phyloP scores from a whole-genome alignment of 441 rosid species.

The Codiaeum variegatum region DNA sequence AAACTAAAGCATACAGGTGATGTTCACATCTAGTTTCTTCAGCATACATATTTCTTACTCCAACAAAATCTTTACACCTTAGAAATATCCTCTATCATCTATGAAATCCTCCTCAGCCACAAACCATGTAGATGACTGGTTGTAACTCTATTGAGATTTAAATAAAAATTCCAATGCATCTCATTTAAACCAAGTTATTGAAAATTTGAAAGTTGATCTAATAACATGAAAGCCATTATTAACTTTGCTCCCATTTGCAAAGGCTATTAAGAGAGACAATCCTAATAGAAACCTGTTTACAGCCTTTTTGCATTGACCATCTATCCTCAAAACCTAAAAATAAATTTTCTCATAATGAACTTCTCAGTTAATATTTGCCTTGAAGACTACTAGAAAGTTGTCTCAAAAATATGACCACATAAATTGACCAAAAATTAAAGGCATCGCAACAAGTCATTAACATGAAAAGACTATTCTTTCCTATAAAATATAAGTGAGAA shows the following conservation, averaged over 20 bases:
- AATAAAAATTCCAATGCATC: not conserved
- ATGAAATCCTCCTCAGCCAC: not conserved
- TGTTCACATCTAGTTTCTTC: not conserved
- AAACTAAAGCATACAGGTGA: not conserved
- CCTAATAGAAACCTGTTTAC: not conserved
- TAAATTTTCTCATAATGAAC: not conserved
- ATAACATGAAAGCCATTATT: not conserved
- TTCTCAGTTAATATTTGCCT: not conserved
- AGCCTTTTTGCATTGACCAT: not conserved
- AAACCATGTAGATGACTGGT: not conserved
- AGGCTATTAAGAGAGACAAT: not conserved
- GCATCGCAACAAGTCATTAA: not conserved
- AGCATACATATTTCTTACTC: not conserved
- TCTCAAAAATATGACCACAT: not conserved
- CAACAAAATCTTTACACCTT: not conserved
- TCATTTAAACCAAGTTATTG: not conserved
- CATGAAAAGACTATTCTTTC: not conserved
- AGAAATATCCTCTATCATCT: not conserved
- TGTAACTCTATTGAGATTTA: not conserved
- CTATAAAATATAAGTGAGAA: not conserved
- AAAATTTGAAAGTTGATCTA: not conserved
- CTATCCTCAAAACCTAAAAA: not conserved
- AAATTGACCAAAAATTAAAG: not conserved
- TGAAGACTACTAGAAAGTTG: not conserved
- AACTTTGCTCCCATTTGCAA: not conserved